Evolutionary conservation across 768 basidiomycete species (phyloP).

Genomic region (Leccinum pellstonianum): DNA sequence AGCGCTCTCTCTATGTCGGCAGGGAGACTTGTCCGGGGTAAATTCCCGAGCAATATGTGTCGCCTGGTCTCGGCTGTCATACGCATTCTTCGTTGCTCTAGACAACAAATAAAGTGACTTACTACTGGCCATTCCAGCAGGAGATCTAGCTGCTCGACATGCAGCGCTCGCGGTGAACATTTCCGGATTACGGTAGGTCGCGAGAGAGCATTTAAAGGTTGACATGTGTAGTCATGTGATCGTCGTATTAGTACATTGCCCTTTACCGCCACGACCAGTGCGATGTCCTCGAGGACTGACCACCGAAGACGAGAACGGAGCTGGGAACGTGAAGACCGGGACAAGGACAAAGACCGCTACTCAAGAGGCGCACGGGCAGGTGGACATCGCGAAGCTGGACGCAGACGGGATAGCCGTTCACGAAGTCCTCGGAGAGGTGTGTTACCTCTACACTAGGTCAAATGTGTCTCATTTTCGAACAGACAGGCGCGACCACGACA

Average conservation of each 20-base stretch:
- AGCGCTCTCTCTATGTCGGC: slow-evolving; percentile 53
- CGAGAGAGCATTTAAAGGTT: background rate
- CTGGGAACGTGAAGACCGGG: slow-evolving; percentile 50
- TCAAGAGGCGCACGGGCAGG: slow-evolving; percentile 36
- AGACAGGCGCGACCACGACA: slow-evolving; percentile 37
- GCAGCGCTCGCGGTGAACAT: slow-evolving; percentile 28
- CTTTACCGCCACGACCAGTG: slow-evolving; percentile 42
- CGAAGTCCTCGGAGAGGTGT: slow-evolving; percentile 36
- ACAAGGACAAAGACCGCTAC: slow-evolving; percentile 43
- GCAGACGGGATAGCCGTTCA: slow-evolving; percentile 41
- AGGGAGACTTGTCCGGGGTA: slow-evolving; percentile 54
- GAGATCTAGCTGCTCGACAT: slow-evolving; percentile 13
- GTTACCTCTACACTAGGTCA: background rate
- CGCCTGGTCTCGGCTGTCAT: slow-evolving; percentile 25
- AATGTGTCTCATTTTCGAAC: slow-evolving; percentile 5
- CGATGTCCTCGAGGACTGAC: slow-evolving; percentile 59
- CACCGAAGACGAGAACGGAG: slow-evolving; percentile 60
- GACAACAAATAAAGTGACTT: slow-evolving; percentile 3
- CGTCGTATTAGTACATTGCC: slow-evolving; percentile 3
- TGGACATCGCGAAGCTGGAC: slow-evolving; percentile 34
- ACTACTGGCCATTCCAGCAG: slow-evolving; percentile 14
- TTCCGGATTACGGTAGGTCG: background rate
- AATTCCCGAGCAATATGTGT: slow-evolving; percentile 47
- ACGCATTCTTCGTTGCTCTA: slow-evolving; percentile 7
- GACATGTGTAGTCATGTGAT: slow-evolving; percentile 28